A percentile compares a stretch with the other conserved stretches of the same genome.
These are phyloP conservation scores for Fusarium tjaetaba DNA, from an alignment of 2,329 filamentous ascomycete species.

Conservation along the genomic window DNA sequence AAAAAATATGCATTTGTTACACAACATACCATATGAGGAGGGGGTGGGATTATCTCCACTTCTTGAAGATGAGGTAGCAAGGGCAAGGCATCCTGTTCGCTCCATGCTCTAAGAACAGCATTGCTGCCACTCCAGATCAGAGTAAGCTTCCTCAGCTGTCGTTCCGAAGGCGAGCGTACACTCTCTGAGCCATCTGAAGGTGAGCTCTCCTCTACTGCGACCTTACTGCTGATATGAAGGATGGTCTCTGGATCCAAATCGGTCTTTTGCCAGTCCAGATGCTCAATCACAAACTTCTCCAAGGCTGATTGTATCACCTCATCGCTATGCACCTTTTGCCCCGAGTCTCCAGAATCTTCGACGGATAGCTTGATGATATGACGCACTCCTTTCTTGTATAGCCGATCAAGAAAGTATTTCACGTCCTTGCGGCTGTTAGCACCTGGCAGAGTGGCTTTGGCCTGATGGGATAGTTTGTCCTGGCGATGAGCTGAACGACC, in stretches of 20 bases:
- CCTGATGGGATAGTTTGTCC: background rate
- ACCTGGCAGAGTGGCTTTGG: background rate
- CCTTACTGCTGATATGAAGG: background rate
- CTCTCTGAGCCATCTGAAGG: background rate
- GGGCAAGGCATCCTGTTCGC: background rate
- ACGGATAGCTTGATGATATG: constrained; percentile 1
- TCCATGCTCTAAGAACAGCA: background rate
- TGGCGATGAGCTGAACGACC: background rate
- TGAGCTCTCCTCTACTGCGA: background rate
- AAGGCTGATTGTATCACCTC: background rate
- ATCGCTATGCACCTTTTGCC: background rate
- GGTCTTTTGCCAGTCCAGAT: background rate
- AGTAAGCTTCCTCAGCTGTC: background rate
- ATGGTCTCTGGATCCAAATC: background rate
- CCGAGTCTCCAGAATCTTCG: background rate
- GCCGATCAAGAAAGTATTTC: background rate
- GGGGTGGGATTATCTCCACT: background rate
- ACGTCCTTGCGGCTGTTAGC: background rate
- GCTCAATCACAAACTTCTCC: background rate
- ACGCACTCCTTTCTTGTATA: background rate
- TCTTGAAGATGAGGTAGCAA: background rate
- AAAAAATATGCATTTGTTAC: too few species aligned
- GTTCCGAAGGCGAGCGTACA: background rate
- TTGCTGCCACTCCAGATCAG: background rate
- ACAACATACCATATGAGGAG: background rate